Conservation (phyloP, 2,329 filamentous ascomycete species). For the Trichothecium sympodiale region DNA sequence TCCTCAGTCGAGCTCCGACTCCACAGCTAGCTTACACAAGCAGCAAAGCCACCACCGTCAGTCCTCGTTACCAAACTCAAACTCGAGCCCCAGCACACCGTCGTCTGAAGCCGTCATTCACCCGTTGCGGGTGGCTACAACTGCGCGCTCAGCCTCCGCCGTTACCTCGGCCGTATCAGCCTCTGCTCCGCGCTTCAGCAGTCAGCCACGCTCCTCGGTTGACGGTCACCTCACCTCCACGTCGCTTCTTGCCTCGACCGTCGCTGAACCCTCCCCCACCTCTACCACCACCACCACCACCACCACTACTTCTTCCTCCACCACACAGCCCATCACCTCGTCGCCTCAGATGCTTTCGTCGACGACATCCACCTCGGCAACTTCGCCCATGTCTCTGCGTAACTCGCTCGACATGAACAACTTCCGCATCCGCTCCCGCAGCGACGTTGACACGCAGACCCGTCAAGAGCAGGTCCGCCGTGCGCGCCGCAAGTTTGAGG, state of each 20-base stretch:
- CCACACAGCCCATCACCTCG: conserved; percentile 13
- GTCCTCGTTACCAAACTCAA: no score
- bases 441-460: conserved; percentile 43
- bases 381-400: conserved; percentile 36
- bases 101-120: no score
- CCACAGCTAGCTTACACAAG: no score
- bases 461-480: conserved; percentile 47
- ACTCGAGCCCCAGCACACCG: no score
- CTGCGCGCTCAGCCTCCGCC: no score
- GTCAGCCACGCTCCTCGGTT: background rate
- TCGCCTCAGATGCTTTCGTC: conserved; percentile 12
- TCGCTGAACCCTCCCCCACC: conserved; percentile 22
- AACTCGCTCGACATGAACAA: conserved; percentile 44
- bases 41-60: no score
- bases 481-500: conserved; percentile 51
- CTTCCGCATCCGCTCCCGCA: conserved; percentile 50
- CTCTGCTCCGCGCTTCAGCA: conserved; percentile 7
- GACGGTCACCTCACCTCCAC: conserved; percentile 4
- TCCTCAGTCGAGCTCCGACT: no score
- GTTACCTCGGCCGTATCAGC: conserved; percentile 5
- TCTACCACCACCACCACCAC: conserved; percentile 15
- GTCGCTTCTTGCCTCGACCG: conserved; percentile 8
- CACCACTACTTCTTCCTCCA: conserved; percentile 14
- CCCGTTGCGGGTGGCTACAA: no score
- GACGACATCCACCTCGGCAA: conserved; percentile 17